Evolutionary conservation across 1,284 basidiomycete species (phyloP), one percentile per base, ranked within the genome.

Genomic region (Moniliella sp.): DNA sequence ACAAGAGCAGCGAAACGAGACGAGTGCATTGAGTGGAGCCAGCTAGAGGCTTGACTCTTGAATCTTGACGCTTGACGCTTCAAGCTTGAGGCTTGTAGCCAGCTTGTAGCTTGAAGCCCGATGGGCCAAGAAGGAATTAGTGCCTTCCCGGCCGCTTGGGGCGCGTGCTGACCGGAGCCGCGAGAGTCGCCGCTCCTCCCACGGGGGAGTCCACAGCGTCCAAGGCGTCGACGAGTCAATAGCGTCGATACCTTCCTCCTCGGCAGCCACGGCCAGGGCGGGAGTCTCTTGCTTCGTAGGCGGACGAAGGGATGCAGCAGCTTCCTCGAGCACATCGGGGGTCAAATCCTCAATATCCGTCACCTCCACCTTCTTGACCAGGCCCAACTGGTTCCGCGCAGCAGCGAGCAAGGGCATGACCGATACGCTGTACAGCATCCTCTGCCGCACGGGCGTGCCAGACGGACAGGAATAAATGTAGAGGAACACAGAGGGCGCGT

Each of bases 391-490:
- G 21, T 42, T 40, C 31, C 45, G 42, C 5, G 42, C 21, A 11
- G 39, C 39, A 27, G 36, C 37, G 3, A 48, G 31, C 7, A 25
- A 16, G 15, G 14, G 12, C 12, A 32, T 25, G 14, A 50, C 37
- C 28, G 49, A 49, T 36, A 34, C 36, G 28, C 42, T 43, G 30
- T 51, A 51, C 25, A 51, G 35, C 49, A 51, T 51, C 16, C 45
- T 31, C 17, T 41, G 33, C 27, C 46, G 44, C 29, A 51, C 40
- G 11, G 44, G 39, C 27, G 43, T 49, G 8, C 34, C 35, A 1
- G 37, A 32, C 2, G 49, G 49, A 26, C 49, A 51, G 39, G 40
- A 43, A 35, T 51, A 51, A 28, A 51, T 46, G 39, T 47, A 42
- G 5, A 44, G 46, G 8, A 51, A 28, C 18, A 34, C 23, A 3